These are phyloP conservation scores for Camellia oleifera DNA, from an alignment of 179 eudicot genomes.

Conservation along the genomic window DNA sequence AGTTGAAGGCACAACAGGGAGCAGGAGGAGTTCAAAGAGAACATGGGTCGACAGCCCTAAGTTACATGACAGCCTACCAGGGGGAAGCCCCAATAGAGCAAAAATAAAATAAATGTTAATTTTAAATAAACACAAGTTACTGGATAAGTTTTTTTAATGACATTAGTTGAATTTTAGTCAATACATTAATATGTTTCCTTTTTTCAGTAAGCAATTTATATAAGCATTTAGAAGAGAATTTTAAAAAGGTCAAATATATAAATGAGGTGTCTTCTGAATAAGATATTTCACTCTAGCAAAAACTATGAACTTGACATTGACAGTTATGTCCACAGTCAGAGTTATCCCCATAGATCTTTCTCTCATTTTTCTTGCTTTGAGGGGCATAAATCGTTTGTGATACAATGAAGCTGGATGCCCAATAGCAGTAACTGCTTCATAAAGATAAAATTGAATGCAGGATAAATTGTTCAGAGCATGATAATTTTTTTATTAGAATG, in stretches of 20 bases:
- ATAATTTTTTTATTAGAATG: neutral
- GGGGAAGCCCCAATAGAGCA: too few species aligned
- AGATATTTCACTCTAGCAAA: neutral
- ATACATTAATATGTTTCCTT: neutral
- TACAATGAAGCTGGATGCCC: neutral
- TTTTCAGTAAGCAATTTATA: neutral
- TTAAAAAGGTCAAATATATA: neutral
- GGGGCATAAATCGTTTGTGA: neutral
- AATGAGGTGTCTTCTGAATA: neutral
- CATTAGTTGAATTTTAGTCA: neutral
- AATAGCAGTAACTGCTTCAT: neutral
- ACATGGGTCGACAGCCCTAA: too few species aligned
- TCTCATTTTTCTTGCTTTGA: neutral
- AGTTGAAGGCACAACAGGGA: neutral
- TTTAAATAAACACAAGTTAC: slow-evolving; percentile 2
- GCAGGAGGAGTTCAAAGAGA: neutral
- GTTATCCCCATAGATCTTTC: neutral
- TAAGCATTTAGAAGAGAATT: neutral
- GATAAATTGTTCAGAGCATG: neutral
- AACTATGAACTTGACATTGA: too few species aligned
- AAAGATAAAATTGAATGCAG: neutral
- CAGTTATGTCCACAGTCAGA: neutral
- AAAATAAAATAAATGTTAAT: neutral
- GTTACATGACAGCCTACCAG: too few species aligned
- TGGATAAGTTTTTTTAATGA: neutral